Percentiles rank a stretch among this genome's conserved stretches.
Evolutionary conservation across 108 stramenopile genomes (phyloP).

Genomic region (Pseudonitzschia delicatissima): DNA sequence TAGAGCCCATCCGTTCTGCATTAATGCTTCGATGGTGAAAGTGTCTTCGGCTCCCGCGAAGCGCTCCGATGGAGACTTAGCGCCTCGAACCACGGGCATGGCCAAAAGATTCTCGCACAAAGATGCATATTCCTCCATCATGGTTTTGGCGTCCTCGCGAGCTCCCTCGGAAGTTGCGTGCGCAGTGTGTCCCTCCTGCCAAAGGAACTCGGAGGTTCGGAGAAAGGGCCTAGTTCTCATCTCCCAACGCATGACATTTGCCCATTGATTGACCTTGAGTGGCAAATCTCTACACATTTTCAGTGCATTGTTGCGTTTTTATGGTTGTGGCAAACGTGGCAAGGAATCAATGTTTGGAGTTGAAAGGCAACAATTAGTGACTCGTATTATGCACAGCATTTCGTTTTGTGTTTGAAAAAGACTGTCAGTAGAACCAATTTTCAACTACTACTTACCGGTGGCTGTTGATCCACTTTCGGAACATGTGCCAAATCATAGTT

Average conservation of each 20-base stretch:
- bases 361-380: background rate
- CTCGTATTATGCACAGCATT: background rate
- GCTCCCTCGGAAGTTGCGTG: conserved; percentile 94
- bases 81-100: conserved; percentile 90
- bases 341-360: background rate
- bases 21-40: conserved; percentile 96
- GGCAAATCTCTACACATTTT: conserved; percentile 80
- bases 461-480: conserved; percentile 94
- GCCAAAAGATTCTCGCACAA: conserved; percentile 83
- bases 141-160: conserved; percentile 77
- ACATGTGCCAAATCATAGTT: conserved; percentile 98
- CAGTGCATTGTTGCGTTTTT: conserved; percentile 27
- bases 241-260: conserved; percentile 99
- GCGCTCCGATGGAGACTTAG: conserved; percentile 94
- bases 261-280: conserved; percentile 98
- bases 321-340: background rate
- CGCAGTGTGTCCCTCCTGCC: conserved; percentile 99
- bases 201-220: conserved; percentile 97
- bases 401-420: too few relatives aligned
- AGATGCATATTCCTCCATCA: conserved; percentile 87
- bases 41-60: conserved; percentile 98
- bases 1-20: conserved; percentile 98
- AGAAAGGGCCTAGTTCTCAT: conserved; percentile 97
- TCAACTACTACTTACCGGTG: conserved; percentile 55
- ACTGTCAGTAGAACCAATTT: background rate